These are phyloP conservation scores for Wallacemonas sp. DNA, from an alignment of 208 protist genomes.

Conservation along the genomic window DNA sequence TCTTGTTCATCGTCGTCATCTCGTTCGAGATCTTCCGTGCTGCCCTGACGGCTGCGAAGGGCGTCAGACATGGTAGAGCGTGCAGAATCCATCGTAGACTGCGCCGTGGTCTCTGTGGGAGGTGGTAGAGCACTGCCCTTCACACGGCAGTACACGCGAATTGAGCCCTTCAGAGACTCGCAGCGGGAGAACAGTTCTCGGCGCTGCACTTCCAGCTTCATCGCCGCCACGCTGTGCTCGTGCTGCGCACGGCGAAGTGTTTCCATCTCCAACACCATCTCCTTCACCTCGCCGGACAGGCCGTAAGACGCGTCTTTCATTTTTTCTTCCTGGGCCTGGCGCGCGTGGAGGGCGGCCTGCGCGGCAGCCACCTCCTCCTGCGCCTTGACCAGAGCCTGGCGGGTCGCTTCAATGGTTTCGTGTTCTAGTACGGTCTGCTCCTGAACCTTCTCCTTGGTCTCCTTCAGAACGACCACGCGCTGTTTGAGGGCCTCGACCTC, in stretches of 20 bases:
- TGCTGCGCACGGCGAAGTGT: slow-evolving; percentile 27
- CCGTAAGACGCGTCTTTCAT: slow-evolving; percentile 72
- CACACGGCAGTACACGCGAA: slow-evolving; percentile 92
- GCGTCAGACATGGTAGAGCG: not conserved
- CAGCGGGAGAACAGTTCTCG: slow-evolving; percentile 70
- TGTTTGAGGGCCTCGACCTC: slow-evolving; percentile 25
- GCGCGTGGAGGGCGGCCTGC: slow-evolving; percentile 17
- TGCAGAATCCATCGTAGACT: too few relatives aligned
- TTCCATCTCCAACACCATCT: slow-evolving; percentile 67
- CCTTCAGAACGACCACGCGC: slow-evolving; percentile 20
- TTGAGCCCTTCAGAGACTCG: slow-evolving; percentile 89
- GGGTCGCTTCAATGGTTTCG: slow-evolving; percentile 15
- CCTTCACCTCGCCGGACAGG: slow-evolving; percentile 67
- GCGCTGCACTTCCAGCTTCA: slow-evolving; percentile 68
- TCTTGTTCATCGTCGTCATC: not conserved
- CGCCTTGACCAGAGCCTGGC: slow-evolving; percentile 19
- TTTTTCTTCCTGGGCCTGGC: slow-evolving; percentile 43
- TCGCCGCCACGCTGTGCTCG: slow-evolving; percentile 27
- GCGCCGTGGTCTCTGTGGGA: too few relatives aligned
- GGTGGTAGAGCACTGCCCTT: slow-evolving; percentile 27
- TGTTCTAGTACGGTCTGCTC: slow-evolving; percentile 63
- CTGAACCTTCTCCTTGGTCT: slow-evolving; percentile 35
- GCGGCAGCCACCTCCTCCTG: slow-evolving; percentile 21
- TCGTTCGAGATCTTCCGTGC: not conserved
- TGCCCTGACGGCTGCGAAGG: too few relatives aligned